A percentile compares a stretch with the other conserved stretches of the same genome.
These are phyloP conservation scores for Eucalyptus sp. DNA, from an alignment of 345 rosid genomes.

Conservation along the genomic window DNA sequence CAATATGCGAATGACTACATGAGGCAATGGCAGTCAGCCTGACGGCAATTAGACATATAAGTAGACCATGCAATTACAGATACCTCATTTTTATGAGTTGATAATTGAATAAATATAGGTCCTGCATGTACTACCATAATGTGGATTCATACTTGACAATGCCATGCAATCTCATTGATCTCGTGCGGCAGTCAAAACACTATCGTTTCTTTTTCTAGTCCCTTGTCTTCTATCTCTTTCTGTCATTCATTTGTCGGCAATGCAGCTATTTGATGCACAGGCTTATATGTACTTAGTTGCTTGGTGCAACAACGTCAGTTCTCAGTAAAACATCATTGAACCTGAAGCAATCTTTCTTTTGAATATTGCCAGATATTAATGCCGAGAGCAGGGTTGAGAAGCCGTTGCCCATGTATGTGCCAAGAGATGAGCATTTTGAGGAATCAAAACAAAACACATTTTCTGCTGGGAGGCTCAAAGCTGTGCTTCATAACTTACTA, in stretches of 20 bases:
- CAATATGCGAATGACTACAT: neutral
- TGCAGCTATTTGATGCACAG: neutral
- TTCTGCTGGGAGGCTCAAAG: constrained; percentile 70
- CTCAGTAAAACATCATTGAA: neutral
- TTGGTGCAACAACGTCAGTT: neutral
- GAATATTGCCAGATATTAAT: constrained; percentile 21
- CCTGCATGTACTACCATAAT: neutral
- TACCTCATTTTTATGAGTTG: neutral
- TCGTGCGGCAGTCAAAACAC: neutral
- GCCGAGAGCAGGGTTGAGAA: constrained; percentile 92
- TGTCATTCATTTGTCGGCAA: neutral
- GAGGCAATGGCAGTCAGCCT: neutral
- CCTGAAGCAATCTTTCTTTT: neutral
- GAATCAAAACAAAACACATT: constrained; percentile 60
- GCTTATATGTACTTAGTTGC: neutral
- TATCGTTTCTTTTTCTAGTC: neutral
- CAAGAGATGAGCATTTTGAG: constrained; percentile 93
- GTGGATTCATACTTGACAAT: neutral
- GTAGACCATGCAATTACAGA: neutral
- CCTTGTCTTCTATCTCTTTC: neutral
- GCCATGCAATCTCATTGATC: neutral
- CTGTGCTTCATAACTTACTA: constrained; percentile 65
- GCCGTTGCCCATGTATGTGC: constrained; percentile 85
- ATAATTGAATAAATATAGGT: neutral
- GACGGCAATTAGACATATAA: neutral